Evolutionary conservation across 1,139 yeast species (phyloP), one percentile per base, ranked within the genome.

Genomic region (Suhomyces ambrosiae): DNA sequence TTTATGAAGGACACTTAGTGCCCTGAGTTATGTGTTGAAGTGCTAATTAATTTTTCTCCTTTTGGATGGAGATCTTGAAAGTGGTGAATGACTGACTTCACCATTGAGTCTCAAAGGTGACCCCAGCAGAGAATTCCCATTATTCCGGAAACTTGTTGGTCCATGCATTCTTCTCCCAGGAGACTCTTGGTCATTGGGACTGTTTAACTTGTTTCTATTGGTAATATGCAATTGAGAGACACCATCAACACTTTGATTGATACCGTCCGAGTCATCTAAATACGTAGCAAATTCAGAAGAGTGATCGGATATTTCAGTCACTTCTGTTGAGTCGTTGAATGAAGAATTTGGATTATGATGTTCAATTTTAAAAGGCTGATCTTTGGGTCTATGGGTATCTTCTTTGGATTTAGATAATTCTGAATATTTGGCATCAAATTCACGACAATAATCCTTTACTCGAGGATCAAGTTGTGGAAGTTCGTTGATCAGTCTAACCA

Each of bases 201-300:
- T 22, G 23, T 17, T 24, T 5, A 11, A 4, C 38, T 21, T 19
- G 15, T 30, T 27, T 6, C 22, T 25, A 4, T 25, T 22, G 22
- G 40, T 33, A 18, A 47, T 42, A 13, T 40, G 34, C 30, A 49
- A 34, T 23, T 47, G 47, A 10, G 48, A 44, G 10, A 49, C 50
- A 4, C 45, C 42, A 25, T 46, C 42, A 5, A 45, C 48, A 17
- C 48, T 45, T 11, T 38, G 44, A 17, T 44, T 40, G 4, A 42
- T 41, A 10, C 44, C 50, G 11, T 43, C 45, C 2, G 45, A 32
- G 11, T 35, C 41, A 11, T 35, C 38, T 11, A 26, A 12, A 3
- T 18, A 11, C 2, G 34, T 10, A 4, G 16, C 23, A 15, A 13
- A 16, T n/a, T 30, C 38, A 16, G 29, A 35, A 2, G 38, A 35